phyloP scores from a whole-genome alignment of 192 early-diverging fungal genomes.

The Allomyces javanicus region DNA sequence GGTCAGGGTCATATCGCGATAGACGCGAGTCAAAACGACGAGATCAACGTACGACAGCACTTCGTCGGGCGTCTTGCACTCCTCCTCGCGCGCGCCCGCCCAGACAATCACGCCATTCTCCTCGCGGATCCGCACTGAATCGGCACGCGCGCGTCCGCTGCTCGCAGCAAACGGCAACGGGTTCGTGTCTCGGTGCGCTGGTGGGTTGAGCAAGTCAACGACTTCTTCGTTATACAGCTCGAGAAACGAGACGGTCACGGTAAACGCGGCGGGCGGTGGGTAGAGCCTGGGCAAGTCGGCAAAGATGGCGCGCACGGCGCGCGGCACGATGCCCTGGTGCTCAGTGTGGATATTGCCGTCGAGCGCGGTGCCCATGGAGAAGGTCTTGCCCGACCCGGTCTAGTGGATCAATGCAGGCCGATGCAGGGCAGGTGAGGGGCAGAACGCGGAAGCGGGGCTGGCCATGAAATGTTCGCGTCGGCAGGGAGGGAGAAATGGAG shows the following conservation, averaged over 20 bases:
- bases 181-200: slow-evolving; percentile 20
- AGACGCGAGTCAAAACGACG: background rate
- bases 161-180: no score
- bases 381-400: slow-evolving; percentile 38
- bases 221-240: slow-evolving; percentile 96
- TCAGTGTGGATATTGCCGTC: slow-evolving; percentile 8
- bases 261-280: slow-evolving; percentile 7
- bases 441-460: no score
- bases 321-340: slow-evolving; percentile 44
- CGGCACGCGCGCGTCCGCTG: slow-evolving; percentile 13
- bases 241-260: slow-evolving; percentile 65
- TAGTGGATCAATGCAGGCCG: no score
- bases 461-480: no score
- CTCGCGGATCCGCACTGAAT: slow-evolving; percentile 55
- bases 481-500: no score
- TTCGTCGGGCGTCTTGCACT: slow-evolving; percentile 43
- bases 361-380: slow-evolving; percentile 32
- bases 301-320: slow-evolving; percentile 47
- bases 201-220: slow-evolving; percentile 63
- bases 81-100: slow-evolving; percentile 64
- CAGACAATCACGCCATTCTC: slow-evolving; percentile 77
- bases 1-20: no score
- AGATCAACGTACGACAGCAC: slow-evolving; percentile 37
- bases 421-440: no score
- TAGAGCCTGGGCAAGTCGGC: no score